Conservation (phyloP, 2,329 filamentous ascomycete species). For the Phialophora verrucosa region DNA sequence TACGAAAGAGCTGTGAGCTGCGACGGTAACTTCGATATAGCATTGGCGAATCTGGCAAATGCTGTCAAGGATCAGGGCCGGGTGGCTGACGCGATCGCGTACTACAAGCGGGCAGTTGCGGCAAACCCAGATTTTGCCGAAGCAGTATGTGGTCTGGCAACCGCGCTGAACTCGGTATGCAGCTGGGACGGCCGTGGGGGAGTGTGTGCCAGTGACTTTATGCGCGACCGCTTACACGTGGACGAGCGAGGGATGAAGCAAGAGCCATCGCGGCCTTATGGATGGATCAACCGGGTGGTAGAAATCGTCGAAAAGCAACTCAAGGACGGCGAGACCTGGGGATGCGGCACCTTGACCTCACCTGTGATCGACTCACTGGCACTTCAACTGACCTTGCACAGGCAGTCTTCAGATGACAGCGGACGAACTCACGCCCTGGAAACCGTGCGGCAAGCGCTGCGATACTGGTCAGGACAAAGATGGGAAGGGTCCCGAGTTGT, state of each 20-base stretch:
- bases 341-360: constrained; percentile 68
- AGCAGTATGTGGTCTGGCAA: constrained; percentile 92
- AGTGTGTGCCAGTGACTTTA: constrained; percentile 73
- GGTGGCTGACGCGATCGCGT: constrained; percentile 87
- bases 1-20: constrained; percentile 93
- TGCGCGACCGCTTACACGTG: constrained; percentile 90
- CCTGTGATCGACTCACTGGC: constrained; percentile 59
- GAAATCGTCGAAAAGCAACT: constrained; percentile 90
- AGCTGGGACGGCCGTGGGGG: constrained; percentile 92
- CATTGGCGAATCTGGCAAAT: constrained; percentile 93
- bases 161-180: constrained; percentile 94
- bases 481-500: constrained; percentile 91
- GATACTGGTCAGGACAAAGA: constrained; percentile 71
- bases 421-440: constrained; percentile 36
- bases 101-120: constrained; percentile 86
- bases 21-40: constrained; percentile 95
- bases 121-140: constrained; percentile 97
- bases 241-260: constrained; percentile 80
- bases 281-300: constrained; percentile 88
- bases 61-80: constrained; percentile 96
- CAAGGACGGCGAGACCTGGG: constrained; percentile 84
- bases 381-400: constrained; percentile 51
- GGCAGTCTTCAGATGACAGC: constrained; percentile 24
- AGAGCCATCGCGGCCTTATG: constrained; percentile 71
- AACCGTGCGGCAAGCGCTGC: constrained; percentile 46